Conservation (phyloP, 192 early-diverging fungal species). For the Entophlyctis helioformis region DNA sequence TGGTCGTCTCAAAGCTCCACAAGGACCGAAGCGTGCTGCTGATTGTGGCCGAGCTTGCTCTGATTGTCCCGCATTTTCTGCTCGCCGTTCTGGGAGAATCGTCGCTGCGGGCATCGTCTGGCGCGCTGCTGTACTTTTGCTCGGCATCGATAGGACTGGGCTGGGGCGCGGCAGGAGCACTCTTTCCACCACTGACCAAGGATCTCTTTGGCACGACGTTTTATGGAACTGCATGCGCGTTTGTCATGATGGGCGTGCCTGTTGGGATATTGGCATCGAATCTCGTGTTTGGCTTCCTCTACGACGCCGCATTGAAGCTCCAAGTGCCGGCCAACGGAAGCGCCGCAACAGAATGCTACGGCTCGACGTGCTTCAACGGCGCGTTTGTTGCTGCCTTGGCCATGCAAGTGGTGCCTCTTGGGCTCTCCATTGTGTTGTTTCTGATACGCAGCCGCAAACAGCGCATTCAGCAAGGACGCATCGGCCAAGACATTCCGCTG, state of each 20-base stretch:
- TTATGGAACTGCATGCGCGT: conserved; percentile 22
- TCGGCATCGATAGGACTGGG: conserved; percentile 14
- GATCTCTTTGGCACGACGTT: conserved; percentile 16
- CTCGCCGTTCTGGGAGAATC: not conserved
- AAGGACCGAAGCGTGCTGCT: conserved; percentile 13
- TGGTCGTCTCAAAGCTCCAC: not conserved
- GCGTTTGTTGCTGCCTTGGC: no score
- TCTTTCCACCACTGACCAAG: conserved; percentile 14
- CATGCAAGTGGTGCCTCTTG: no score
- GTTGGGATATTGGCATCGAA: conserved; percentile 16
- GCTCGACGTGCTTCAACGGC: no score
- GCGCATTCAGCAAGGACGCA: no score
- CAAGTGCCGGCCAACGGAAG: no score
- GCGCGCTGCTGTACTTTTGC: not conserved
- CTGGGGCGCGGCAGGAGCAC: conserved; percentile 12
- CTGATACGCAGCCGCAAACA: no score
- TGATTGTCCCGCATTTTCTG: conserved; percentile 2
- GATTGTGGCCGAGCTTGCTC: conserved; percentile 3
- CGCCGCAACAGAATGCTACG: no score
- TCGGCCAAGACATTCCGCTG: no score
- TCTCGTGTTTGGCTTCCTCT: conserved; percentile 12
- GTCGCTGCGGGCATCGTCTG: not conserved
- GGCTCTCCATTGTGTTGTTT: no score
- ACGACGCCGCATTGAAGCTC: no score
- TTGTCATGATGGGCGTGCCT: conserved; percentile 17